phyloP scores from a whole-genome alignment of 148 eudicot genomes.

The Fagopyrum esculentum region DNA sequence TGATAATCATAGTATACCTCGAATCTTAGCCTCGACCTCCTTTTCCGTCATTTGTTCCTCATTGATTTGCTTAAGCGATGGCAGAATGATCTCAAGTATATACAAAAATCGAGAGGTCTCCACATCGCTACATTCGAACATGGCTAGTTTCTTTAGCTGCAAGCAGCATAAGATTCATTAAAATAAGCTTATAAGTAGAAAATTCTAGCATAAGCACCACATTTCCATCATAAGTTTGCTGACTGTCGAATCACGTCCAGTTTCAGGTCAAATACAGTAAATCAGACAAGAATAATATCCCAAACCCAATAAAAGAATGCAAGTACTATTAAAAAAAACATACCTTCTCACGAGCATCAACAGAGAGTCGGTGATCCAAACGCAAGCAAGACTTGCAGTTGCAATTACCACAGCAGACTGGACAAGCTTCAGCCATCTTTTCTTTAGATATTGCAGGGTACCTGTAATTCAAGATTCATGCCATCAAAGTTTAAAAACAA shows the following conservation, averaged over 20 bases:
- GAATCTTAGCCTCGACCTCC: conserved; percentile 53
- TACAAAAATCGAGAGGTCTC: conserved; percentile 27
- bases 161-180: background rate
- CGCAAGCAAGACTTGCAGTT: conserved; percentile 20
- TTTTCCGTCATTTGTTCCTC: conserved; percentile 49
- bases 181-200: background rate
- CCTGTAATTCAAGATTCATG: background rate
- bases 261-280: background rate
- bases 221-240: background rate
- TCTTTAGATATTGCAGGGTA: conserved; percentile 14
- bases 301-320: background rate
- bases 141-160: conserved; percentile 9
- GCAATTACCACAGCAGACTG: conserved; percentile 17
- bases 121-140: conserved; percentile 16
- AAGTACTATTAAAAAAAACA: background rate
- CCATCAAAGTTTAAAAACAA: background rate
- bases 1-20: conserved; percentile 29
- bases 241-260: no score
- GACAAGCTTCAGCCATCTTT: conserved; percentile 12
- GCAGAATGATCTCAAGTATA: conserved; percentile 33
- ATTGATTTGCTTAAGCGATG: conserved; percentile 40
- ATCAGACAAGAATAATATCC: background rate
- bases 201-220: background rate
- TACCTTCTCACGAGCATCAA: background rate
- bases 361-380: background rate